These are phyloP conservation scores for Bertia moriformis DNA, from an alignment of 2,329 filamentous ascomycete species.

Conservation along the genomic window DNA sequence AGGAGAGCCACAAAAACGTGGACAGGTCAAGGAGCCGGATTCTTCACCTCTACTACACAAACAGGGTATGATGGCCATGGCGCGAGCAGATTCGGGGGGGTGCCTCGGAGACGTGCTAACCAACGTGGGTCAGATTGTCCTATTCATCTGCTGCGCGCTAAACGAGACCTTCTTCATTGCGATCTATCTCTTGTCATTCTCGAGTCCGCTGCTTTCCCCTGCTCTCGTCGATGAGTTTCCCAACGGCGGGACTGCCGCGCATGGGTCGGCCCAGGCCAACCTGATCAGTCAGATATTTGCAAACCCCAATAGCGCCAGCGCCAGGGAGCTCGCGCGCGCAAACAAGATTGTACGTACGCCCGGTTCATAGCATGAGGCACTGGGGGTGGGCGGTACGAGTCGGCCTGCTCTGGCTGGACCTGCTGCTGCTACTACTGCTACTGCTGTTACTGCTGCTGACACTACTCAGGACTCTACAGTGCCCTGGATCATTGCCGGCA, in stretches of 20 bases:
- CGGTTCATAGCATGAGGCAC: no score
- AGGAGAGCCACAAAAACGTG: slow-evolving; percentile 82
- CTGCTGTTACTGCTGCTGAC: no score
- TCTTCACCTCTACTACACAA: slow-evolving; percentile 90
- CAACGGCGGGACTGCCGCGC: slow-evolving; percentile 34
- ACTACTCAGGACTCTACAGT: slow-evolving; percentile 20
- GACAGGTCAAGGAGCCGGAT: slow-evolving; percentile 78
- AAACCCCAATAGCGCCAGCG: slow-evolving; percentile 81
- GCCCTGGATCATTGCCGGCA: slow-evolving; percentile 66
- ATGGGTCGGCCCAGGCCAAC: slow-evolving; percentile 42
- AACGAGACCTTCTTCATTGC: slow-evolving; percentile 98
- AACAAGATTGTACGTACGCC: slow-evolving; percentile 77
- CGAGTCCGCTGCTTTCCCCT: slow-evolving; percentile 59
- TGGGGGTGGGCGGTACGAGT: no score
- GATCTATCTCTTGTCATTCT: slow-evolving; percentile 93
- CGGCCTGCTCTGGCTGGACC: no score
- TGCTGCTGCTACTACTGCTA: no score
- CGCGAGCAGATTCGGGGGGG: slow-evolving; percentile 2
- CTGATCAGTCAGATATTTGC: slow-evolving; percentile 66
- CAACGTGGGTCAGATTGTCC: slow-evolving; percentile 77
- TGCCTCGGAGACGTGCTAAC: not conserved
- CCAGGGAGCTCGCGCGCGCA: slow-evolving; percentile 78
- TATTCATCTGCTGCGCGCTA: slow-evolving; percentile 77
- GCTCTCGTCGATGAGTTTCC: no score
- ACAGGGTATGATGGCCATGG: slow-evolving; percentile 76